These are phyloP conservation scores for Didymella pinodella DNA, from an alignment of 2,329 filamentous ascomycete genomes.

Conservation along the genomic window DNA sequence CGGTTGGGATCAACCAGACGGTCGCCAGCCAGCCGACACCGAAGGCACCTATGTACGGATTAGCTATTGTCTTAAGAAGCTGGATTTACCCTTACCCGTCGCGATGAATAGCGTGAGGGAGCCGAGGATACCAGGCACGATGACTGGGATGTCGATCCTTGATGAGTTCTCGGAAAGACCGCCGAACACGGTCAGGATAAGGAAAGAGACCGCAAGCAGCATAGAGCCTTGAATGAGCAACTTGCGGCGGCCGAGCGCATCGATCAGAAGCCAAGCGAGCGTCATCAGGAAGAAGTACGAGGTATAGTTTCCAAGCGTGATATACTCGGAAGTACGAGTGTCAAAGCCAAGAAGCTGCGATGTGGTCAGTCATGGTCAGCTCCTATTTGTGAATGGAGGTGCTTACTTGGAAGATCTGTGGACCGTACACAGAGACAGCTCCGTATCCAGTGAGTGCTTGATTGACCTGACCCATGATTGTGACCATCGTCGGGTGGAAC, in stretches of 20 bases:
- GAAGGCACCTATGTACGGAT: slow-evolving; percentile 56
- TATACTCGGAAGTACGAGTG: slow-evolving; percentile 60
- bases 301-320: slow-evolving; percentile 68
- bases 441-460: slow-evolving; percentile 67
- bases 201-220: slow-evolving; percentile 59
- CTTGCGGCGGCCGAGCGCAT: slow-evolving; percentile 62
- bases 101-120: slow-evolving; percentile 63
- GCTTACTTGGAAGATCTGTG: slow-evolving; percentile 65
- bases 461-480: slow-evolving; percentile 69
- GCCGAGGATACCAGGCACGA: slow-evolving; percentile 60
- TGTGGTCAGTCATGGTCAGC: not conserved
- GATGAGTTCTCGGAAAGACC: slow-evolving; percentile 56
- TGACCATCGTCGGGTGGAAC: slow-evolving; percentile 68
- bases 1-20: slow-evolving; percentile 67
- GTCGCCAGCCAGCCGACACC: slow-evolving; percentile 68
- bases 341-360: slow-evolving; percentile 64
- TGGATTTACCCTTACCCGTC: slow-evolving; percentile 45
- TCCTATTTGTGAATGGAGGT: not conserved
- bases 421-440: slow-evolving; percentile 68
- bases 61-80: not conserved
- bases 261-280: slow-evolving; percentile 66
- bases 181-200: slow-evolving; percentile 62
- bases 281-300: slow-evolving; percentile 70
- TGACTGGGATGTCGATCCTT: slow-evolving; percentile 49
- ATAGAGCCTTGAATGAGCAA: slow-evolving; percentile 63